Evolutionary conservation across 1,284 basidiomycete species (phyloP).

Genomic region (Dichomitus squalens): DNA sequence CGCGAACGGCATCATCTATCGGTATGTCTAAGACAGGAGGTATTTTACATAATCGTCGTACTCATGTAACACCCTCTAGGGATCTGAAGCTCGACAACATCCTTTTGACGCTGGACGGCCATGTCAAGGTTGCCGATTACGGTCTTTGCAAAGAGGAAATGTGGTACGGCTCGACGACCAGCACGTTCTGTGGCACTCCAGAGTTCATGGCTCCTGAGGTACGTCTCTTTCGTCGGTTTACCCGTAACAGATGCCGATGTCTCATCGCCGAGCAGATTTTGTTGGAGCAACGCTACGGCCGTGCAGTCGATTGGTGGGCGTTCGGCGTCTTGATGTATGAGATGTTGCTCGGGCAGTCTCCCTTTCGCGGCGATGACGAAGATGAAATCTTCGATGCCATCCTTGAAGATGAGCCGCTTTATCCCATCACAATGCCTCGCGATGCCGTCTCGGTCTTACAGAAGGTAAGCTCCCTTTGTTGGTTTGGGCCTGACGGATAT

Average conservation of each 20-base stretch:
- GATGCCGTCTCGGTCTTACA: constrained; percentile 96
- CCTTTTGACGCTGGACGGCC: constrained; percentile 93
- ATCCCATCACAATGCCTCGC: constrained; percentile 99
- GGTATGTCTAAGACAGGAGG: constrained; percentile 51
- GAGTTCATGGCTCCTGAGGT: constrained; percentile 99
- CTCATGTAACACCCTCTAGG: constrained; percentile 40
- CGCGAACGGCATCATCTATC: constrained; percentile 92
- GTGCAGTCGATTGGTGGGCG: constrained; percentile 99
- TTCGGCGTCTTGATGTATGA: constrained; percentile 99
- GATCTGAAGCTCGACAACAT: constrained; percentile 99
- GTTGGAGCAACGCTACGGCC: constrained; percentile 96
- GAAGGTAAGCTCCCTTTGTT: constrained; percentile 55
- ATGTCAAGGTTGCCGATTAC: constrained; percentile 99
- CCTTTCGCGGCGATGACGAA: constrained; percentile 99
- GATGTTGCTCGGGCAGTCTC: constrained; percentile 98
- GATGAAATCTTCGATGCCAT: constrained; percentile 99
- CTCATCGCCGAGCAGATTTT: constrained; percentile 69
- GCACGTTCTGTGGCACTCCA: constrained; percentile 98
- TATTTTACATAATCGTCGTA: neutral
- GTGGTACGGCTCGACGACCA: constrained; percentile 97
- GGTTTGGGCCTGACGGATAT: neutral
- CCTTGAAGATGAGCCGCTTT: constrained; percentile 96
- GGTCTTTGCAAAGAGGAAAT: constrained; percentile 99
- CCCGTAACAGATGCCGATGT: neutral
- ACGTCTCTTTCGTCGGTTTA: constrained; percentile 20